phyloP scores from a whole-genome alignment of 2,329 filamentous ascomycete species.

The Talaromyces sp. region DNA sequence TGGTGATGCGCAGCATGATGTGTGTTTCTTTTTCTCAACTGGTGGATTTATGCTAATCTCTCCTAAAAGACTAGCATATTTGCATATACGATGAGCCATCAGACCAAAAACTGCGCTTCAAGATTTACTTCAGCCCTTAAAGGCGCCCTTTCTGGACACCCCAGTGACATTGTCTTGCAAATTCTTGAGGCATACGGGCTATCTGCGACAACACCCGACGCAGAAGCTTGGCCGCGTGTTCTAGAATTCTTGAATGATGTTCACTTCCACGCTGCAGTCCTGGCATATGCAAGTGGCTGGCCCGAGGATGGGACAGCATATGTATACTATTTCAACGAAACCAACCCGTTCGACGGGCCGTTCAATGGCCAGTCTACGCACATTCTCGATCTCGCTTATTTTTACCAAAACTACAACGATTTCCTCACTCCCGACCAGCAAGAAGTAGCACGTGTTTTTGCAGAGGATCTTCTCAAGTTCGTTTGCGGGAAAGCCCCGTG shows the following conservation, averaged over 20 bases:
- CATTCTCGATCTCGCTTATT: slow-evolving; percentile 40
- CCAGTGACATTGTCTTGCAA: slow-evolving; percentile 16
- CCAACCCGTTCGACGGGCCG: slow-evolving; percentile 42
- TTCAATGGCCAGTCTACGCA: slow-evolving; percentile 37
- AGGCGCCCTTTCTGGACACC: slow-evolving; percentile 17
- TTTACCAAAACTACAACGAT: slow-evolving; percentile 44
- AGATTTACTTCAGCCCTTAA: slow-evolving; percentile 18
- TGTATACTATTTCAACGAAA: slow-evolving; percentile 43
- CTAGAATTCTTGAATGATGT: slow-evolving; percentile 43
- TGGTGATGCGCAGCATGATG: slow-evolving; percentile 45
- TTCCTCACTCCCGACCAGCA: slow-evolving; percentile 27
- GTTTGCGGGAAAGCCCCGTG: slow-evolving; percentile 31
- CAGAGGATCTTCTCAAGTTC: slow-evolving; percentile 34
- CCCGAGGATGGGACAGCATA: slow-evolving; percentile 22
- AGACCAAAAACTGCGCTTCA: slow-evolving; percentile 17
- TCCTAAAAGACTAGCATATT: slow-evolving; percentile 22
- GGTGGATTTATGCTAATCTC: not conserved
- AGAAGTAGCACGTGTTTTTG: slow-evolving; percentile 27
- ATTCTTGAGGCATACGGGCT: slow-evolving; percentile 38
- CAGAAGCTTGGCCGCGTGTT: slow-evolving; percentile 37
- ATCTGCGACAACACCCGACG: slow-evolving; percentile 28
- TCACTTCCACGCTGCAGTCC: slow-evolving; percentile 39
- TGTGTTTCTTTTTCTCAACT: slow-evolving; percentile 19
- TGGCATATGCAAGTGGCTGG: slow-evolving; percentile 36
- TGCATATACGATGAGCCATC: slow-evolving; percentile 22